Base-by-base conservation (phyloP, 495 filamentous ascomycete genomes). In the Aspergillus incahuasiensis region DNA sequence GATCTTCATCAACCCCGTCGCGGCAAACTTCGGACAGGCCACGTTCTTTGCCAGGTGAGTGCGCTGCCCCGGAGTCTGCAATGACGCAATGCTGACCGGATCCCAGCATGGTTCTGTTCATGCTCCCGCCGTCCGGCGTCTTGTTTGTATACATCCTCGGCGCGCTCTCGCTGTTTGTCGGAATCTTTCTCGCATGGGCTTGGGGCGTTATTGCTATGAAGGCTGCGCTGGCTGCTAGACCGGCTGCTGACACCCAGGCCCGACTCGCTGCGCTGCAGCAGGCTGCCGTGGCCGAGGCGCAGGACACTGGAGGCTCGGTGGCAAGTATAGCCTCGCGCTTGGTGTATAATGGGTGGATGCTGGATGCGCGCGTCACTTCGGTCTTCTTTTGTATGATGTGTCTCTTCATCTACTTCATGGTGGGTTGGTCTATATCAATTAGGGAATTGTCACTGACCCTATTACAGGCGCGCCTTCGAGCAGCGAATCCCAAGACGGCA, bases 161-260 rank as follows among this genome's bases (percentile, higher is more conserved):
- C 28, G 42, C 63, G 1, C 11, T 74, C 3, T 67, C 73, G 19
- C 61, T 76, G 7, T 55, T 70, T 8, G 1, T 74, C 21, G 73
- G 73, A 2, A 71, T 76, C 49, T 69, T 59, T 7, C 28, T 71
- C 0, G 70, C 70, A 56, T 74, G 73, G 72, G 72, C 56, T 41
- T 76, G 73, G 73, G 73, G 73, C 50, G 64, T 72, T 13, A 69
- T 76, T 53, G 57, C 60, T 11, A 74, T 70, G 70, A 74, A 74
- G 46, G 73, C 73, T 12, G 71, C 70, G 5, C 47, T 59, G 34
- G 74, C 74, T 2, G 72, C 69, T 19, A 60, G 74, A 34, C 67
- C 72, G 6, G 64, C 63, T 18, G 66, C 68, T 35, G 72, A 70
- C 1, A 74, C 67, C 0, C 64, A 74, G 48, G 71, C 67, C 5